Conservation (phyloP, 495 filamentous ascomycete species). For the Oleoguttula mirabilis region DNA sequence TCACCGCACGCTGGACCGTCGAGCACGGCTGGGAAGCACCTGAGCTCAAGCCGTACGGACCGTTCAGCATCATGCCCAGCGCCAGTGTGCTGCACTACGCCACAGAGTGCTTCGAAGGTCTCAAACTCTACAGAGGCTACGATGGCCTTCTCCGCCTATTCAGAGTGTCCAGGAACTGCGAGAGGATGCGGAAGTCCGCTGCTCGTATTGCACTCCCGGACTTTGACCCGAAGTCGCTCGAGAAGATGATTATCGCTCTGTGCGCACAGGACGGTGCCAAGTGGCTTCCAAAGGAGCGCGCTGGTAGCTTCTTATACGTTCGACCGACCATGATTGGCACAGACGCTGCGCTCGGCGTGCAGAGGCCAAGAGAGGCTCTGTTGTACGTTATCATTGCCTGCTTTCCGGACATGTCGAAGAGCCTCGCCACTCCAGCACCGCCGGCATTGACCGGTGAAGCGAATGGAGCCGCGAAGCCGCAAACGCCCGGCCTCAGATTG, state of each 20-base stretch:
- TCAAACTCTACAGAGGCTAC: conserved; percentile 75
- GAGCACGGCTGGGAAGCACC: conserved; percentile 63
- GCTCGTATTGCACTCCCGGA: conserved; percentile 65
- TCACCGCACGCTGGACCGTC: conserved; percentile 59
- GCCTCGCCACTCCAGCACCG: conserved; percentile 28
- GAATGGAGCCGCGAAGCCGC: conserved; percentile 2
- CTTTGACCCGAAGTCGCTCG: conserved; percentile 58
- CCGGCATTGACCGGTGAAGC: conserved; percentile 16
- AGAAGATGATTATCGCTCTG: conserved; percentile 61
- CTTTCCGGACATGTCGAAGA: conserved; percentile 52
- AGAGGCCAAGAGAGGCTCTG: conserved; percentile 67
- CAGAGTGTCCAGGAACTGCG: conserved; percentile 65
- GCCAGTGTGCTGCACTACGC: conserved; percentile 84
- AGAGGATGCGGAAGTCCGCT: conserved; percentile 58
- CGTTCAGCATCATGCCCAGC: conserved; percentile 69
- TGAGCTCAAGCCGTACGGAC: conserved; percentile 66
- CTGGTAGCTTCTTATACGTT: conserved; percentile 57
- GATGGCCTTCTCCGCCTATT: conserved; percentile 78
- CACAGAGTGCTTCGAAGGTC: conserved; percentile 83
- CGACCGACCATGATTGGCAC: conserved; percentile 79
- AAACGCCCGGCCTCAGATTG: conserved; percentile 43
- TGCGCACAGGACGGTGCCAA: conserved; percentile 57
- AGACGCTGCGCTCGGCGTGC: conserved; percentile 65
- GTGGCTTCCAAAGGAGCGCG: conserved; percentile 63
- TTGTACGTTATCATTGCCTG: conserved; percentile 68